Evolutionary conservation across 192 early-diverging fungal species (phyloP).

Genomic region (Dimargaris xerosporica): DNA sequence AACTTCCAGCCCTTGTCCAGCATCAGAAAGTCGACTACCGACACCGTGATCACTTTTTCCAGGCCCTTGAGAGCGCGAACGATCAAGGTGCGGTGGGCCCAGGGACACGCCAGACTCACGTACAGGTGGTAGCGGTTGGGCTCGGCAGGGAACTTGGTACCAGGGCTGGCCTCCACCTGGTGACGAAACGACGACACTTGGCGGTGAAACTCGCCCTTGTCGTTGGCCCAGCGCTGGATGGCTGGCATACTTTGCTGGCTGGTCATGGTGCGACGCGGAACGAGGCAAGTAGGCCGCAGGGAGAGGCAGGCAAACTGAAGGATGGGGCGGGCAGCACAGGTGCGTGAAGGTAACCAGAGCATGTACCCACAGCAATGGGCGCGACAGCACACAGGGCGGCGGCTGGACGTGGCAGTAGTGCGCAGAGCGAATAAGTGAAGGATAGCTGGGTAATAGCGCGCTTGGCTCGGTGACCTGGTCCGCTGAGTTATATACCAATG

Average conservation of each 20-base stretch:
- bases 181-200: constrained; percentile 58
- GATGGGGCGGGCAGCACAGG: too few relatives aligned
- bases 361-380: too few relatives aligned
- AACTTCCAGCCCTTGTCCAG: constrained; percentile 71
- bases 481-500: too few relatives aligned
- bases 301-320: too few relatives aligned
- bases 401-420: too few relatives aligned
- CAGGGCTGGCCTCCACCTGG: constrained; percentile 31
- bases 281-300: too few relatives aligned
- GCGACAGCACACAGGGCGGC: too few relatives aligned
- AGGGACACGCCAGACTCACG: constrained; percentile 49
- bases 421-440: too few relatives aligned
- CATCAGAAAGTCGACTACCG: constrained; percentile 76
- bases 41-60: constrained; percentile 62
- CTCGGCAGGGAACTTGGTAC: constrained; percentile 57
- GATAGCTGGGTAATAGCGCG: too few relatives aligned
- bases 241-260: not conserved
- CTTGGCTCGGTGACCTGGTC: too few relatives aligned
- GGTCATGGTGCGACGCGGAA: too few relatives aligned
- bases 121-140: constrained; percentile 68
- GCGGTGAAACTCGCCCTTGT: constrained; percentile 70
- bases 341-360: too few relatives aligned
- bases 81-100: constrained; percentile 77
- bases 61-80: constrained; percentile 85
- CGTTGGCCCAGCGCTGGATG: constrained; percentile 44